Evolutionary conservation across 495 filamentous ascomycete genomes (phyloP).

Genomic region (Collariella sp.): DNA sequence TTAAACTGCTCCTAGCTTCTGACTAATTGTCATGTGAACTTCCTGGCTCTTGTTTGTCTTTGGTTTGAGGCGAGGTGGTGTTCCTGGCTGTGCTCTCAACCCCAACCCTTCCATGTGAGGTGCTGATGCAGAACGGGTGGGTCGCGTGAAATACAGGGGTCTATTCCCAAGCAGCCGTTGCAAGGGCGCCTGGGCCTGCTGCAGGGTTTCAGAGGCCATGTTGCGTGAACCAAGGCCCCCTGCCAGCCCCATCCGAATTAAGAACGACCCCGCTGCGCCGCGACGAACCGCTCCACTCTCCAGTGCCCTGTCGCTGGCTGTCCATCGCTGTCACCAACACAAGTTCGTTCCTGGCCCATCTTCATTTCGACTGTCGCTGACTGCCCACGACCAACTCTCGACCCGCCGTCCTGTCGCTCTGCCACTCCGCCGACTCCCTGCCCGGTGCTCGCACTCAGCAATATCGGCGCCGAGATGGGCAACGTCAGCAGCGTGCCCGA

Average conservation of each 20-base stretch:
- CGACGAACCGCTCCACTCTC: conserved; percentile 6
- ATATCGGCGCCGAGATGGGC: conserved; percentile 57
- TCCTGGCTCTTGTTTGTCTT: too few species aligned
- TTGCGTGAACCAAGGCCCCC: conserved; percentile 8
- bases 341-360: conserved; percentile 3
- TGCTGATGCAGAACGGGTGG: neutral
- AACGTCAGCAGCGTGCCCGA: conserved; percentile 87
- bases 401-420: neutral
- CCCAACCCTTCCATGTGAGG: too few species aligned
- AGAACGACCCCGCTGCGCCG: conserved; percentile 16
- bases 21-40: too few species aligned
- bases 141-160: neutral
- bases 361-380: conserved; percentile 3
- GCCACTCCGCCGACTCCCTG: conserved; percentile 1
- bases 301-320: too few species aligned
- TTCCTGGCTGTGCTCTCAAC: too few species aligned
- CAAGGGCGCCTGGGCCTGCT: neutral
- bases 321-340: conserved; percentile 7
- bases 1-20: too few species aligned
- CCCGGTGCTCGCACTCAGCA: conserved; percentile 14
- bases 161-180: conserved; percentile 3
- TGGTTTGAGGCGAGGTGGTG: too few species aligned
- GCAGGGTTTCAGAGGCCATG: conserved; percentile 16
- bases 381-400: neutral
- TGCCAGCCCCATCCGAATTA: conserved; percentile 2